phyloP scores from a whole-genome alignment of 257 asterid genomes.

The Solanum neorickii region DNA sequence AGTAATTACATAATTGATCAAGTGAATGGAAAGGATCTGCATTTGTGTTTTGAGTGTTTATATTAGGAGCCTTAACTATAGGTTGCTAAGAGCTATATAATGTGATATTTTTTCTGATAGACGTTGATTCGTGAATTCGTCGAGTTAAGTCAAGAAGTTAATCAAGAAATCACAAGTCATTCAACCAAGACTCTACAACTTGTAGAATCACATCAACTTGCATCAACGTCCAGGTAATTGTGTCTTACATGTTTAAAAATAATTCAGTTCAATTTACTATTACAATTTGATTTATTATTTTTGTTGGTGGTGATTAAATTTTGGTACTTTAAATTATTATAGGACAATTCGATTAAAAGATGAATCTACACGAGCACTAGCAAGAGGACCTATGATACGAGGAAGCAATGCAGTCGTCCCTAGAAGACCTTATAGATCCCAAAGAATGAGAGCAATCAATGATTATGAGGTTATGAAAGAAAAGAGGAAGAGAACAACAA shows the following conservation, averaged over 20 bases:
- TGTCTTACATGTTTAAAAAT: background rate
- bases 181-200: background rate
- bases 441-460: background rate
- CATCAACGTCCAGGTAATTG: background rate
- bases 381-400: background rate
- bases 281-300: too few relatives aligned
- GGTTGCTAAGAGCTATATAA: background rate
- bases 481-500: background rate
- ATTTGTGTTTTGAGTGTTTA: background rate
- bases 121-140: fast-evolving
- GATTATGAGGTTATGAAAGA: background rate
- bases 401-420: background rate
- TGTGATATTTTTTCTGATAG: background rate
- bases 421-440: background rate
- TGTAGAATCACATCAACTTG: background rate
- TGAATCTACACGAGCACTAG: background rate
- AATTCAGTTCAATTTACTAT: background rate
- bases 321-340: too few relatives aligned
- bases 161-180: background rate
- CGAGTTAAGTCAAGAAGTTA: background rate
- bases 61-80: background rate
- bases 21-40: background rate
- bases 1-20: background rate
- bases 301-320: too few relatives aligned
- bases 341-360: background rate